Base-by-base conservation (phyloP, 495 filamentous ascomycete genomes). In the Copromyces sp. region DNA sequence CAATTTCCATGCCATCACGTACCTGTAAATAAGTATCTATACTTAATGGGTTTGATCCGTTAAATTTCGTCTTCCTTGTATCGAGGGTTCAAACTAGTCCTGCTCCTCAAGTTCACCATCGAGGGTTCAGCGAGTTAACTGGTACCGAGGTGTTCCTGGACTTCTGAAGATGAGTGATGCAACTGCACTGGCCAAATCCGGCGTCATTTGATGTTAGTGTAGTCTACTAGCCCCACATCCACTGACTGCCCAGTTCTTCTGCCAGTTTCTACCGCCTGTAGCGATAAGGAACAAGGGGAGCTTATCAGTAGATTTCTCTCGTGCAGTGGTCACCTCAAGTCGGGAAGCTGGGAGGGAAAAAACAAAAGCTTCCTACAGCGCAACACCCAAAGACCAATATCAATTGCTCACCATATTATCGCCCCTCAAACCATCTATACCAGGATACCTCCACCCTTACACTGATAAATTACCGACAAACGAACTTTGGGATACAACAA, bases 401-500 rank as follows among this genome's bases (percentile, higher is more conserved):
- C 47, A 59, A 29, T 24, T 32, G 7, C 6, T 6, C 29, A 17
- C 24, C 53, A 35, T 17, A 17, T 44, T n/a, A 17, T 17, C 20
- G 20, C 20, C 53, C 53, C 29, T 37, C 12, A 65, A 65, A 16
- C 14, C 11, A 8, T 2, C 14, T 12, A 16, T 12, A 65, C 53
- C 16, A 35, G 29, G 32, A 16, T 35, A 32, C 14, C 1, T 65
- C 12, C 29, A 24, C 29, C 24, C 53, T 65, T 65, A 35, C 24
- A 65, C 9, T 9, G 29, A 35, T 35, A 3, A 17, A 37, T 65
- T 5, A 9, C 53, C 53, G 16, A 65, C 32, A 65, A 17, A 35
- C 24, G 35, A 65, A 65, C 12, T 2, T 37, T 9, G 71, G 16
- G 12, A 73, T 69, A 70, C 47, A 69, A 69, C 61, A 71, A 83